Evolutionary conservation across 306 rosid species (phyloP).

Genomic region (Lablab purpureus): DNA sequence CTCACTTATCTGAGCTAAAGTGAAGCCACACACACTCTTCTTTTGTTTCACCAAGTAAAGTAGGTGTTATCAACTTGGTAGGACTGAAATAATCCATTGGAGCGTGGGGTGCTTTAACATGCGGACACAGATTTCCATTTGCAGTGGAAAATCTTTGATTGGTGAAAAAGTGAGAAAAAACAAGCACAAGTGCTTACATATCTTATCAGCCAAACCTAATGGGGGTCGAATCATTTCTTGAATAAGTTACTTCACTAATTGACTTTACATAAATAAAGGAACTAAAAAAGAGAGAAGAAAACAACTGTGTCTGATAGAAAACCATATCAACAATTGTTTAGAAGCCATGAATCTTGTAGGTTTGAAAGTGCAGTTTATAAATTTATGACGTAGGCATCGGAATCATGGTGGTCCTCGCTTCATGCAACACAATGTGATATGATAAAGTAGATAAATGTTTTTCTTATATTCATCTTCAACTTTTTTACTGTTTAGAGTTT

Average conservation of each 20-base stretch:
- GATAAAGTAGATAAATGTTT: neutral
- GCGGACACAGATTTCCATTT: constrained; percentile 39
- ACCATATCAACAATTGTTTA: neutral
- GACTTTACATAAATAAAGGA: constrained; percentile 32
- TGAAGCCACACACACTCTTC: constrained; percentile 8
- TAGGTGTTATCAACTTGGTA: constrained; percentile 9
- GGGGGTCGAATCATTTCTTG: constrained; percentile 42
- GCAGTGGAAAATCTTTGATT: constrained; percentile 12
- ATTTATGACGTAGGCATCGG: neutral
- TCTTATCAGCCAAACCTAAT: constrained; percentile 42
- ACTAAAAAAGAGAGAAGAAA: neutral
- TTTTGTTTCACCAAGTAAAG: constrained; percentile 28
- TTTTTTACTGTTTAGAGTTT: too few relatives aligned
- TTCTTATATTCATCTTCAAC: too few relatives aligned
- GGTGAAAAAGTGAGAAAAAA: constrained; percentile 31
- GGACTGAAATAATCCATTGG: constrained; percentile 6
- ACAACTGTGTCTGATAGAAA: neutral
- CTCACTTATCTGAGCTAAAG: constrained; percentile 44
- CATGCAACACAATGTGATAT: neutral
- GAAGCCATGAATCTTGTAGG: neutral
- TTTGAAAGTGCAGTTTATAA: neutral
- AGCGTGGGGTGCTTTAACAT: constrained; percentile 38
- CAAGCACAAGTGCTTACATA: constrained; percentile 43
- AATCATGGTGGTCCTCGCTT: neutral
- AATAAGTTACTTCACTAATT: constrained; percentile 39